Evolutionary conservation across 1,139 yeast genomes (phyloP).

Genomic region (Hyphopichia fennica): DNA sequence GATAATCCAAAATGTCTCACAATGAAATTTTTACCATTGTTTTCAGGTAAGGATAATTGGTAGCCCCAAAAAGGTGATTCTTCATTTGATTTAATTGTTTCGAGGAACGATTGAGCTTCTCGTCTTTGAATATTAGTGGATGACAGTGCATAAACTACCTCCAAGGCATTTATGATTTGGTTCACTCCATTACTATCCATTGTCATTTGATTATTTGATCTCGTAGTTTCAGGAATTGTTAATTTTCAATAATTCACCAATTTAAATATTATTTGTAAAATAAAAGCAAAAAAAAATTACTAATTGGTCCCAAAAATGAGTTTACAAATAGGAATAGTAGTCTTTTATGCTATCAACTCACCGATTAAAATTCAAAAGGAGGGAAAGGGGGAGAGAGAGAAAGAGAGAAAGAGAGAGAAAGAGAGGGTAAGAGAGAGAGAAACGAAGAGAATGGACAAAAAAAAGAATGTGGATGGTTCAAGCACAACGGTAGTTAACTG

Average conservation of each 20-base stretch:
- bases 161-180: constrained; percentile 76
- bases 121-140: constrained; percentile 64
- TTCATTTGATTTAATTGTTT: constrained; percentile 69
- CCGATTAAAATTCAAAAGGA: no score
- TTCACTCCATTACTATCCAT: constrained; percentile 69
- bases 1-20: constrained; percentile 91
- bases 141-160: constrained; percentile 71
- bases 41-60: constrained; percentile 67
- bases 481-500: neutral
- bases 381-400: neutral
- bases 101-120: constrained; percentile 73
- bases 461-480: neutral
- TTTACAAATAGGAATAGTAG: no score
- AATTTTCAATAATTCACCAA: no score
- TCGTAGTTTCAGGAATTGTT: no score
- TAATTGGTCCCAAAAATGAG: no score
- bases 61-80: constrained; percentile 95
- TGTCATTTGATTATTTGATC: constrained; percentile 16
- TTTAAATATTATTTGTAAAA: no score
- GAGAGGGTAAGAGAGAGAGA: neutral
- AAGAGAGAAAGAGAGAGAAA: neutral
- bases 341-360: no score
- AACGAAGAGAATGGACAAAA: no score
- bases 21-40: constrained; percentile 61
- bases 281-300: no score